phyloP scores from a whole-genome alignment of 2,329 filamentous ascomycete genomes.

The Hymenoscyphus albidus region DNA sequence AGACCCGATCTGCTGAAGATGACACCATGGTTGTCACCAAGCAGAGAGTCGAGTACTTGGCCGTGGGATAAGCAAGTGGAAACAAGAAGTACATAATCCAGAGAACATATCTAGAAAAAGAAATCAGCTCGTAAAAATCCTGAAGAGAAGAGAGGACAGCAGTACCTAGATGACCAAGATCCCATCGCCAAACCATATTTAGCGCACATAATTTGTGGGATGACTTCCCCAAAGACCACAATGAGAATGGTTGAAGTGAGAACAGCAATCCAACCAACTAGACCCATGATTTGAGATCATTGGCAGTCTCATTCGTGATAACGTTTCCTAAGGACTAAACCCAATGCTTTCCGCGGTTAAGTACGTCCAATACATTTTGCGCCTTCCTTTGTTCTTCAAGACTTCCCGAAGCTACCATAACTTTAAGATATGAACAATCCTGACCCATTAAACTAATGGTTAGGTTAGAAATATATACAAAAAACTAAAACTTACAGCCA shows the following conservation, averaged over 20 bases:
- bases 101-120: slow-evolving; percentile 49
- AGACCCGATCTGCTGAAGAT: slow-evolving; percentile 95
- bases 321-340: slow-evolving; percentile 97
- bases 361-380: slow-evolving; percentile 68
- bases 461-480: background rate
- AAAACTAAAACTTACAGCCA: slow-evolving; percentile 37
- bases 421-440: slow-evolving; percentile 93
- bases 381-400: slow-evolving; percentile 80
- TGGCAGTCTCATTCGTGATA: slow-evolving; percentile 94
- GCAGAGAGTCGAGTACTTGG: slow-evolving; percentile 86
- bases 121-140: background rate
- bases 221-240: slow-evolving; percentile 94
- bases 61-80: slow-evolving; percentile 86
- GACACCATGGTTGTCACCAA: slow-evolving; percentile 90
- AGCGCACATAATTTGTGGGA: slow-evolving; percentile 91
- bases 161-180: slow-evolving; percentile 53
- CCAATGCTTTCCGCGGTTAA: slow-evolving; percentile 92
- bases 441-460: slow-evolving; percentile 42
- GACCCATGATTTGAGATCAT: slow-evolving; percentile 90
- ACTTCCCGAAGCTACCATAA: slow-evolving; percentile 77
- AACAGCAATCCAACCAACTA: slow-evolving; percentile 83
- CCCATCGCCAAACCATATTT: slow-evolving; percentile 91
- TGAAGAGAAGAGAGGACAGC: slow-evolving; percentile 60
- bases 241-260: slow-evolving; percentile 88
- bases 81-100: slow-evolving; percentile 85